A percentile compares a stretch with the other conserved stretches of the same genome.
These are phyloP conservation scores for Thalassiosira mediterranea DNA, from an alignment of 352 stramenopile species.

Conservation along the genomic window DNA sequence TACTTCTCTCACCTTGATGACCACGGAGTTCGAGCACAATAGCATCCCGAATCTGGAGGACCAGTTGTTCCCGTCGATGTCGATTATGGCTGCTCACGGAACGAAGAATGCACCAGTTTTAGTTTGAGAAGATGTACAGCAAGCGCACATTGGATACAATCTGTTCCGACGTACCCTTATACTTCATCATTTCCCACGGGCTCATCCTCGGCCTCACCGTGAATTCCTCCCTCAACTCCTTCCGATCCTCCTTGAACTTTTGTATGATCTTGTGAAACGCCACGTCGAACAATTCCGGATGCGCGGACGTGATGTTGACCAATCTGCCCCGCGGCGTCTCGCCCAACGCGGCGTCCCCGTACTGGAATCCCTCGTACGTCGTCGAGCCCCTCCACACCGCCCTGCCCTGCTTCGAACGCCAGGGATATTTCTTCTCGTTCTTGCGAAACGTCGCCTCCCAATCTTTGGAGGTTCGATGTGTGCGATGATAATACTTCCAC, in stretches of 20 bases:
- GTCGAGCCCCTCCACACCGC: constrained; percentile 39
- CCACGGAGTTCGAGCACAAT: constrained; percentile 38
- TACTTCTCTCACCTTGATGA: constrained; percentile 21
- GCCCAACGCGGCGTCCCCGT: constrained; percentile 7
- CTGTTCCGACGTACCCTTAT: constrained; percentile 19
- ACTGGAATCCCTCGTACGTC: constrained; percentile 33
- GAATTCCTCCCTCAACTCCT: constrained; percentile 2
- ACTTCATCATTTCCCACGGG: constrained; percentile 38
- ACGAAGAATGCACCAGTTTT: not conserved
- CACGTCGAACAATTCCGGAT: constrained; percentile 12
- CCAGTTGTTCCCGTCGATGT: constrained; percentile 50
- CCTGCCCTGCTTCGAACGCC: constrained; percentile 16
- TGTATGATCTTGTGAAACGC: constrained; percentile 21
- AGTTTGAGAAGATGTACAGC: not conserved
- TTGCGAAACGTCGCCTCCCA: constrained; percentile 3
- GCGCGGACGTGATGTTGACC: not conserved
- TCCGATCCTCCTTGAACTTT: constrained; percentile 10
- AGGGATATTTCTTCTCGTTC: constrained; percentile 22
- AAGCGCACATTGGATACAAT: not conserved
- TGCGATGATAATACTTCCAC: constrained; percentile 2
- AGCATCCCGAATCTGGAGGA: constrained; percentile 23
- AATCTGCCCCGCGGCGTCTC: constrained; percentile 28
- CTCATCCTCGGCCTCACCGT: constrained; percentile 10
- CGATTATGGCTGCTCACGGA: constrained; percentile 30
- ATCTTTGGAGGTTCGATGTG: not conserved